phyloP scores from a whole-genome alignment of 169 alveolate genomes.

The Babesia sp. region DNA sequence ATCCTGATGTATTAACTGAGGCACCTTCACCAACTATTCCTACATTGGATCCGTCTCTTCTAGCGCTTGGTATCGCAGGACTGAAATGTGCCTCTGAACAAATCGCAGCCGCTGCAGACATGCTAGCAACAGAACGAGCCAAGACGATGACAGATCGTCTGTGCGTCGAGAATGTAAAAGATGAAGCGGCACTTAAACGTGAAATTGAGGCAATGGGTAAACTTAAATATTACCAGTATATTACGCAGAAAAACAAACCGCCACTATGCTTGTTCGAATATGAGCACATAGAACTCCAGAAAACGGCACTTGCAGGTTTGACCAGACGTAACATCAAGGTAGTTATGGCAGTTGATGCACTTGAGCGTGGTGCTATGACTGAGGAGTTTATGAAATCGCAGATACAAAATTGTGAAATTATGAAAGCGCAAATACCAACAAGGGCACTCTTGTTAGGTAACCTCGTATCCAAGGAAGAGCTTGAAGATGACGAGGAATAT shows the following conservation, averaged over 20 bases:
- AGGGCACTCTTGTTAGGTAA: slow-evolving; percentile 77
- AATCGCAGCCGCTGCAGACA: slow-evolving; percentile 60
- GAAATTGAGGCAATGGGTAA: slow-evolving; percentile 31
- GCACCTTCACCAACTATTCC: slow-evolving; percentile 71
- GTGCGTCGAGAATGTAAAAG: slow-evolving; percentile 45
- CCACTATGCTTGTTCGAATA: slow-evolving; percentile 56
- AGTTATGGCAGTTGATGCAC: slow-evolving; percentile 73
- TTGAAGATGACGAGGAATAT: slow-evolving; percentile 83
- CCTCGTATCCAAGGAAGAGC: slow-evolving; percentile 78
- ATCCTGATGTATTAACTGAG: slow-evolving; percentile 50
- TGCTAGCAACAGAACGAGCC: slow-evolving; percentile 59
- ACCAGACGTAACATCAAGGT: slow-evolving; percentile 47
- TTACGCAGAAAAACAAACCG: slow-evolving; percentile 1
- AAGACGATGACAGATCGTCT: slow-evolving; percentile 63
- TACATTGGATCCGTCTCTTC: slow-evolving; percentile 63
- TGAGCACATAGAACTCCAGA: slow-evolving; percentile 56
- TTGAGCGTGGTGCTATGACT: slow-evolving; percentile 63
- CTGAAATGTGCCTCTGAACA: slow-evolving; percentile 62
- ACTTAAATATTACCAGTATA: slow-evolving; percentile 32
- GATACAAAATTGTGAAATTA: slow-evolving; percentile 37
- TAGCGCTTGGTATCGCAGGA: slow-evolving; percentile 66
- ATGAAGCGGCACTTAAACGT: slow-evolving; percentile 14
- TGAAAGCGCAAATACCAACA: slow-evolving; percentile 78
- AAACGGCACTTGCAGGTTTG: slow-evolving; percentile 43
- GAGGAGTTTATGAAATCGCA: slow-evolving; percentile 41